Evolutionary conservation across 768 basidiomycete genomes (phyloP).

Genomic region (Mycena capillaripes): DNA sequence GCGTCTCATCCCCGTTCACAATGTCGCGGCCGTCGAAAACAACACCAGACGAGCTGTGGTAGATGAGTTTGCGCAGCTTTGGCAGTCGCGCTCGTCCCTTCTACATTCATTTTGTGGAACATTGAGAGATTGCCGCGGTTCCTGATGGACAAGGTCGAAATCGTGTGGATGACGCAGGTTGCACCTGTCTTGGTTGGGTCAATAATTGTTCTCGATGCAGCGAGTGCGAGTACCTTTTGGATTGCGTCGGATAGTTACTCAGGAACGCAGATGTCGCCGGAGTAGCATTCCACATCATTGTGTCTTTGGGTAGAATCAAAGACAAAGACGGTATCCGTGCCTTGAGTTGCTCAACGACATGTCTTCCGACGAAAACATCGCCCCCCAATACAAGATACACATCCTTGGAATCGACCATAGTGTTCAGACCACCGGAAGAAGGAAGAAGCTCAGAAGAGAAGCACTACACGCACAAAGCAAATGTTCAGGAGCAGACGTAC

Average conservation of each 20-base stretch:
- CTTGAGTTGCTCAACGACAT: constrained; percentile 24
- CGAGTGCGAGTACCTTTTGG: neutral
- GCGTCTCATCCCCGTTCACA: constrained; percentile 63
- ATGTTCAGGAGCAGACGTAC: too few relatives aligned
- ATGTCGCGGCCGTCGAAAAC: constrained; percentile 60
- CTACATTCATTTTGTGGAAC: constrained; percentile 65
- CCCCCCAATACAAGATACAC: constrained; percentile 28
- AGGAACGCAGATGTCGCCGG: constrained; percentile 11
- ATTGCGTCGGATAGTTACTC: constrained; percentile 10
- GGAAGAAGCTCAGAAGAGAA: neutral
- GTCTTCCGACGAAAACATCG: constrained; percentile 21
- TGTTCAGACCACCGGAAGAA: neutral
- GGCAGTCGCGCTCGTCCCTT: constrained; percentile 58
- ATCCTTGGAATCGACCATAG: neutral
- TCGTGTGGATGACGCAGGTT: constrained; percentile 66
- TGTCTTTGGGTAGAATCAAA: constrained; percentile 9
- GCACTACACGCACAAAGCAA: neutral
- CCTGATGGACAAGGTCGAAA: constrained; percentile 55
- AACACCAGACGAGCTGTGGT: constrained; percentile 62
- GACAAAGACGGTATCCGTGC: constrained; percentile 20
- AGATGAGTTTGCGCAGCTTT: constrained; percentile 58
- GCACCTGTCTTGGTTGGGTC: constrained; percentile 47
- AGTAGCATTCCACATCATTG: constrained; percentile 7
- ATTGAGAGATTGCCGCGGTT: constrained; percentile 44
- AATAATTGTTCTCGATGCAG: neutral